Evolutionary conservation across 176 grass and related monocot genomes (phyloP), one percentile per base, ranked within the genome.

Genomic region (Aegilops sharonensis): DNA sequence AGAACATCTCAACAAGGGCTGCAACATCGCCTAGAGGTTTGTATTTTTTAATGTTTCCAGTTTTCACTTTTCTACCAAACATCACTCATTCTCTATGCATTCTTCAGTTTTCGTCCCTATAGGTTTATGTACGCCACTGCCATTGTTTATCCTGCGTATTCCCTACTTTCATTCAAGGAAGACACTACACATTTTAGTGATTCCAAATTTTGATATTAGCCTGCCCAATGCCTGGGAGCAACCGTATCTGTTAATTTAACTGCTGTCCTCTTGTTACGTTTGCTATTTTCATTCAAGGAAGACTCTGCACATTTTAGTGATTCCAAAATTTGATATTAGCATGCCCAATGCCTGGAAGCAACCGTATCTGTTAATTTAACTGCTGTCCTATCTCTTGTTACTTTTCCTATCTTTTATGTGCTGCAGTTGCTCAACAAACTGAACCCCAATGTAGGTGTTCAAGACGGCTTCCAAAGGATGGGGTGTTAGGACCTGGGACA

Each of bases 401-500:
- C 23, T 40, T 40, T 35, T 68, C 23, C 10, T 64, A 27, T 64
- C 13, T 10, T 5, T 63, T 43, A 40, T 34, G 34, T 83, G 36
- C 45, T 85, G 20, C 43, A 50, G 27, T 80, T 87, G 42, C 35
- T 71, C 48, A 76, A 24, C 11, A 68, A 48, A 15, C 21, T 89
- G 8, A 81, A 30, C 30, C n/a, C 39, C 1, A 69, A 59, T 83
- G 21, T 39, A 98, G 95, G 92, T 98, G 30, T 98, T 94, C 42
- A 93, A 92, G 78, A 95, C 93, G 20, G 88, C 89, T 24, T 91
- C 79, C 5, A 98, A 95, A 78, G 96, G 96, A 68, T 98, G 96
- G 96, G 96, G 90, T 23, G 96, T 98, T 35, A 90, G 91, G 65
- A 89, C 93, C 32, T 98, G 96, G 96, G 93, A 95, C 10, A 92